These are phyloP conservation scores for Stentor coeruleus DNA, from an alignment of 73 alveolate genomes.

Conservation along the genomic window DNA sequence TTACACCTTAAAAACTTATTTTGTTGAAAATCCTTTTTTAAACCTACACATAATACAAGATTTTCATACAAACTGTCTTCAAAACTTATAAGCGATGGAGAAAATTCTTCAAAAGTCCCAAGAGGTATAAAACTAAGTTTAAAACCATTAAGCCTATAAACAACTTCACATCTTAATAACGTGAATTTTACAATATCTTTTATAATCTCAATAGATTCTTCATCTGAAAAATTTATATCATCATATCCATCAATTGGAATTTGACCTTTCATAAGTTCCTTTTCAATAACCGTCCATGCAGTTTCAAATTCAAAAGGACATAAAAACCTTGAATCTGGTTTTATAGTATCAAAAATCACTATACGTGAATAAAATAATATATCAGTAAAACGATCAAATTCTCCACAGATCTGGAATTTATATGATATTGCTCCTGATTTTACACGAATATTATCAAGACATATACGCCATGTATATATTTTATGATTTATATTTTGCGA, in stretches of 20 bases:
- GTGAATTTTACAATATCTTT: neutral
- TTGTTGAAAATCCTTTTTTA: too few relatives aligned
- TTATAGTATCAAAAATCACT: neutral
- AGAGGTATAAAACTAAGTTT: too few relatives aligned
- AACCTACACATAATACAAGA: too few relatives aligned
- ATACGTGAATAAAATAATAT: neutral
- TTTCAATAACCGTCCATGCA: neutral
- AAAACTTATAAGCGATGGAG: too few relatives aligned
- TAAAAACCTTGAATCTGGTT: neutral
- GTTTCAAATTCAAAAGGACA: slow-evolving; percentile 7
- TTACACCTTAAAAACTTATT: too few relatives aligned
- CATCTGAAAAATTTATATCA: neutral
- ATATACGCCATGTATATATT: neutral
- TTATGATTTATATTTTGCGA: neutral
- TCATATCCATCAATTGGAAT: too few relatives aligned
- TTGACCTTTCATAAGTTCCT: neutral
- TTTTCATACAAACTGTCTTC: too few relatives aligned
- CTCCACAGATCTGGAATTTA: neutral
- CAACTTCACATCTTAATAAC: too few relatives aligned
- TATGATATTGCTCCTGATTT: neutral
- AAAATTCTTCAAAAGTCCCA: too few relatives aligned
- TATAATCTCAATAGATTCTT: neutral
- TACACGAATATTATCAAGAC: neutral
- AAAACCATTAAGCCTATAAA: too few relatives aligned
- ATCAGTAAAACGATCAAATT: neutral